phyloP scores from a whole-genome alignment of 164 flowering plant species.

The Magnolia changhungtana region DNA sequence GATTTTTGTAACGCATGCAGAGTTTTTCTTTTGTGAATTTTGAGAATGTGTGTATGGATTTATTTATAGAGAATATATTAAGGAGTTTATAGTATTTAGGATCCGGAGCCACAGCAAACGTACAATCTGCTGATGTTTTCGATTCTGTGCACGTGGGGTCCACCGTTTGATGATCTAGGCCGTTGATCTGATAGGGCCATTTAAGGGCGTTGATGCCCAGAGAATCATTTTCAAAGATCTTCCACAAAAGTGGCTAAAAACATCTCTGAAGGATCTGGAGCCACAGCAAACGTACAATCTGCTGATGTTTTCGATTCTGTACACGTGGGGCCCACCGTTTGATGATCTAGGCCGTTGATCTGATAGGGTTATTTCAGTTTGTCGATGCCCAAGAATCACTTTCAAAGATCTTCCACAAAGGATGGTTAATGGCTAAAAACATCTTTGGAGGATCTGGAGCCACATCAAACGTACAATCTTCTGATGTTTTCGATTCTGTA shows the following conservation, averaged over 20 bases:
- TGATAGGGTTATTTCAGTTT: neutral
- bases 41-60: neutral
- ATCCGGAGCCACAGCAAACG: neutral
- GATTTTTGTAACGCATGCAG: neutral
- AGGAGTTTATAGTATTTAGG: neutral
- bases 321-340: neutral
- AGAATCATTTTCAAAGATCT: neutral
- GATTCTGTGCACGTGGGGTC: neutral
- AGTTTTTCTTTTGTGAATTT: neutral
- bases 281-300: neutral
- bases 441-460: neutral
- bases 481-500: neutral
- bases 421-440: neutral
- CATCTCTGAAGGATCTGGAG: neutral
- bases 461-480: neutral
- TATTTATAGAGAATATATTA: neutral
- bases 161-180: neutral
- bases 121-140: neutral
- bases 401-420: neutral
- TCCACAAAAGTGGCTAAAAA: neutral
- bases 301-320: neutral
- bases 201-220: neutral
- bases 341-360: neutral
- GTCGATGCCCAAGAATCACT: neutral
- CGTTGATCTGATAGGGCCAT: neutral